These are phyloP conservation scores for Rhododendron ferrugineum DNA, from an alignment of 148 eudicot genomes.

Conservation along the genomic window DNA sequence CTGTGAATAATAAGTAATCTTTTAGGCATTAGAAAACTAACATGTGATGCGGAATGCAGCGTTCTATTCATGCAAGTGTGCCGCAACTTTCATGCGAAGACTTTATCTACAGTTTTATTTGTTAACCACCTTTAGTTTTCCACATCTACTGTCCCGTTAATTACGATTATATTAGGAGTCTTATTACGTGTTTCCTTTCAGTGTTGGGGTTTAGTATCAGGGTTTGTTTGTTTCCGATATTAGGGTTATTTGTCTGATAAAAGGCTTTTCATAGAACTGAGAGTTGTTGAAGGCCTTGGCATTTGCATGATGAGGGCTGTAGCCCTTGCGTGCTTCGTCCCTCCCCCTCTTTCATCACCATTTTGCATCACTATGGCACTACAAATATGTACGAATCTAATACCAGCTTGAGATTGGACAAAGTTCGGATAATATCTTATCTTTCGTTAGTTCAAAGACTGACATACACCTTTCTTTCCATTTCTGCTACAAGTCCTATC, in stretches of 20 bases:
- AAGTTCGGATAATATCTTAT: neutral
- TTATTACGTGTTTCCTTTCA: neutral
- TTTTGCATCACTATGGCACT: neutral
- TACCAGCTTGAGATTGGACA: neutral
- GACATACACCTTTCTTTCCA: neutral
- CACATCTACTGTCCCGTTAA: neutral
- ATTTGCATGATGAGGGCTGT: neutral
- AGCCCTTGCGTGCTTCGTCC: neutral
- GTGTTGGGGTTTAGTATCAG: neutral
- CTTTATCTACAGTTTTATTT: neutral
- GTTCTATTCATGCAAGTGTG: neutral
- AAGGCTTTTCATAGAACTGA: neutral
- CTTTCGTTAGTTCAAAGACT: neutral
- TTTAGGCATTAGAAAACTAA: neutral
- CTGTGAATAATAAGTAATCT: slow-evolving; percentile 19
- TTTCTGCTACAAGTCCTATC: neutral
- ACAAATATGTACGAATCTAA: neutral
- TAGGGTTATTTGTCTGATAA: neutral
- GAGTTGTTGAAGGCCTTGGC: neutral
- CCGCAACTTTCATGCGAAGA: neutral
- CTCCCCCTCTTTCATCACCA: neutral
- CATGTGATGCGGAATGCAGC: neutral
- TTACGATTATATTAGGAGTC: neutral
- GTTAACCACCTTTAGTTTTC: neutral
- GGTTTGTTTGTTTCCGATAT: neutral